Base-by-base conservation (phyloP, 139 green algal genomes). In the Picochlorum sp. region DNA sequence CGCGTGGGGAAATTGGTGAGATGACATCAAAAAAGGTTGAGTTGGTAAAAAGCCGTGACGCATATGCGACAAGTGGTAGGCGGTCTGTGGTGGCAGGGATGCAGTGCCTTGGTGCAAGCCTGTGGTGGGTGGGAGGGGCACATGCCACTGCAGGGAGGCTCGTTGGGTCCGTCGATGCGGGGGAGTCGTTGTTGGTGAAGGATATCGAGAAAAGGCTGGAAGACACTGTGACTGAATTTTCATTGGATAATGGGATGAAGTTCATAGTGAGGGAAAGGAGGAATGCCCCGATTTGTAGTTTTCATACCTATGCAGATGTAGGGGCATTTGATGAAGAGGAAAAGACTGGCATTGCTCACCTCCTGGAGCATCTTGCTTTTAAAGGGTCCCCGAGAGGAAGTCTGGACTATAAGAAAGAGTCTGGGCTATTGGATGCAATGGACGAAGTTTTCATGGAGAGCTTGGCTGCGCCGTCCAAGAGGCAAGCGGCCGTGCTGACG, bases 281-380 rank as follows among this genome's bases (percentile, higher is more conserved):
- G 44, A 67, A 63, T 4, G 77, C 73, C 1, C 86, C 88, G 14
- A 78, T 96, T 28, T 78, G 89, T 5, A 72, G 56, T 37, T 86
- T 68, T 64, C 75, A 89, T 44, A 83, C 74, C 13, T 87, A 90
- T 30, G 79, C 77, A 5, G 76, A 86, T 51, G 85, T 91, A 4
- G 86, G 86, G 7, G 86, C 86, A 1, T 74, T 52, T 41, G 76
- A 91, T 32, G 86, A 94, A 50, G 72, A 85, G 22, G 85, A 85
- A 3, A 45, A 70, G 26, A 91, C 85, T 43, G 82, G 81, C 2
- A 64, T 96, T 30, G 88, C 88, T 1, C 88, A 96, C 60, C 55
- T 96, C 36, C 63, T 96, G 44, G 88, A 95, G 71, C 87, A 96
- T 54, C 64, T 90, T 59, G 88, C 83, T 1, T 92, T 92, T 73